Base-by-base conservation (phyloP, 2,329 filamentous ascomycete species). In the Verruconis gallopava region DNA sequence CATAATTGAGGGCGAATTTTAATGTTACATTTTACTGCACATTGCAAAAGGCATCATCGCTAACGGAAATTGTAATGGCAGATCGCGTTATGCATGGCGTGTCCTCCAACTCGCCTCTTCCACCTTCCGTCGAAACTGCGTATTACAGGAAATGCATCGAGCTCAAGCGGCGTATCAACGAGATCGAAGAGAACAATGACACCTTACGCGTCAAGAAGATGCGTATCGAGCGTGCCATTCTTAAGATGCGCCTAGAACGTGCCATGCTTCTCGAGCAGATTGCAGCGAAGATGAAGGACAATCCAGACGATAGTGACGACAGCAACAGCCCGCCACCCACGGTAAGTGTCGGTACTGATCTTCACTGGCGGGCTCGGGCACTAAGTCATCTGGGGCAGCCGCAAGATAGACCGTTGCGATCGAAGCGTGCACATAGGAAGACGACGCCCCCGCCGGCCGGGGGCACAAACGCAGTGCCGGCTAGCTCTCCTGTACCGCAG, bases 141-240 rank as follows among this genome's bases (percentile, higher is more conserved):
- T 98, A 96, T 64, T 86, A 91, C 54, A 77, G 85, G 49, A 96
- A 98, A 75, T 96, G 89, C 62, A 85, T 95, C 57, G 83, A 93
- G 53, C 75, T 98, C 17, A 93, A 93, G 65, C 82, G 85, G 53
- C 82, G 91, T 47, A 84, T 91, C 49, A 82, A 79, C 58, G 88
- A 95, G 59, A 85, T 96, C 53, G 88, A 96, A 59, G 79, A 85
- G 46, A 81, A 85, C 55, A 95, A 95, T 60, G 86, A 94, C 53
- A 75, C 82, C 44, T 81, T 85, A 37, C 77, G 85, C 42, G 68
- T 85, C 41, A 81, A 85, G 40, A 81, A 94, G 48, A 69, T 74
- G 32, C 81, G 88, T 37, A 75, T 93, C 47, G 79, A 83, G 60
- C 79, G 88, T 49, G 82, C 85, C 54, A 81, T 95, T 51, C 81